Conservation (phyloP, 2,329 filamentous ascomycete species). For the Trichoderma polysporum region DNA sequence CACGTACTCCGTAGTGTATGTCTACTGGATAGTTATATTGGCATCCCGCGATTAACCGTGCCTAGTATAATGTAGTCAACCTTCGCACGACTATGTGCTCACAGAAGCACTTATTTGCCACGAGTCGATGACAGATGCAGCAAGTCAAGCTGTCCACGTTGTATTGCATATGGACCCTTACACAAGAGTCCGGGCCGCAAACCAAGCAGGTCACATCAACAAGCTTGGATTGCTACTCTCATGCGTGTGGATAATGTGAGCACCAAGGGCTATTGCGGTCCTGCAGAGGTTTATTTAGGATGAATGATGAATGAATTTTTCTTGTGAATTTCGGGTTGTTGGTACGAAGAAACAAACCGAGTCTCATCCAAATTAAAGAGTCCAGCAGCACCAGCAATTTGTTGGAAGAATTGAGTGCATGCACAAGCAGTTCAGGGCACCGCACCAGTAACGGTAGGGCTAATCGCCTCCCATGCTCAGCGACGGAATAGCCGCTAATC, state of each 20-base stretch:
- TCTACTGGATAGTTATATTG: neutral
- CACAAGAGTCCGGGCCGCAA: neutral
- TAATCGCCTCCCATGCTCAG: neutral
- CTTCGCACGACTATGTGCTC: neutral
- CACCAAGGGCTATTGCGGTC: too few relatives aligned
- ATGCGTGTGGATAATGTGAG: neutral
- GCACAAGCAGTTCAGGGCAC: too few relatives aligned
- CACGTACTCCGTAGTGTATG: neutral
- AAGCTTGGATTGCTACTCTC: neutral
- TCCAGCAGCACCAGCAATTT: neutral
- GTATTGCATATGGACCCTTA: constrained; percentile 9
- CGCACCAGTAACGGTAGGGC: too few relatives aligned
- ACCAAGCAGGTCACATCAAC: neutral
- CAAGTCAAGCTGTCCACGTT: constrained; percentile 6
- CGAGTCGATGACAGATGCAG: neutral
- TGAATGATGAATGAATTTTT: too few relatives aligned
- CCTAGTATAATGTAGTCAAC: neutral
- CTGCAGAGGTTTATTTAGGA: neutral
- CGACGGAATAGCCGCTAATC: neutral
- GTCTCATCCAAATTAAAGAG: neutral
- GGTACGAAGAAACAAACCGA: neutral
- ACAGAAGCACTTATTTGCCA: neutral
- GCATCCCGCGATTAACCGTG: neutral
- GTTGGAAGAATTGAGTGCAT: neutral
- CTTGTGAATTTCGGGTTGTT: neutral